phyloP scores from a whole-genome alignment of 2,329 filamentous ascomycete genomes.

The Clonostachys rosea region DNA sequence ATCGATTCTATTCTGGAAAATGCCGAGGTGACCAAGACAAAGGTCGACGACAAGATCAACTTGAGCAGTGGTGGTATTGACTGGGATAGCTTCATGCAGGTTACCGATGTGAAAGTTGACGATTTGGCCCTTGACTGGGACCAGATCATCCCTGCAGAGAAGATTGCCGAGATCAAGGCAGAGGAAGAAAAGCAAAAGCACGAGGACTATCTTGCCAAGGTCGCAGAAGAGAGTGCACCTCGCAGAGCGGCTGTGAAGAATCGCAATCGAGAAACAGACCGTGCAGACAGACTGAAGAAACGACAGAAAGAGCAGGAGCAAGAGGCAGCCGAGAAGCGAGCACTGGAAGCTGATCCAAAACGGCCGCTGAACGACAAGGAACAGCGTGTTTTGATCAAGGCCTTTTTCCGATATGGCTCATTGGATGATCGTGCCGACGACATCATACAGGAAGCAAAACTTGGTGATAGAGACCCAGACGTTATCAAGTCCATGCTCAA shows the following conservation, averaged over 20 bases:
- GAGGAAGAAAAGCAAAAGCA: conserved; percentile 83
- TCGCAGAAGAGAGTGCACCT: conserved; percentile 81
- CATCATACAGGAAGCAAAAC: conserved; percentile 79
- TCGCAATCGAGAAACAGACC: conserved; percentile 52
- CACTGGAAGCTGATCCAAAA: conserved; percentile 74
- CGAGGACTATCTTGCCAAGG: conserved; percentile 74
- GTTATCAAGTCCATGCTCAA: conserved; percentile 72
- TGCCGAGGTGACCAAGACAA: conserved; percentile 94
- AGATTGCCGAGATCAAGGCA: conserved; percentile 82
- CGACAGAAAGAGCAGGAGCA: conserved; percentile 60
- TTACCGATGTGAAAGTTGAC: conserved; percentile 96
- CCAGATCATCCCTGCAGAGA: conserved; percentile 92
- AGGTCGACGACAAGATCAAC: conserved; percentile 86
- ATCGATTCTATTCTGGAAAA: conserved; percentile 97
- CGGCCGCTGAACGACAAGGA: conserved; percentile 92
- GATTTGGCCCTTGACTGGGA: conserved; percentile 83
- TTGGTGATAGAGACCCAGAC: conserved; percentile 77
- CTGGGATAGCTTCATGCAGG: conserved; percentile 94
- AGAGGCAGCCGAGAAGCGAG: conserved; percentile 69
- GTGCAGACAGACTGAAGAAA: conserved; percentile 64
- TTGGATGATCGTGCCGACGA: conserved; percentile 86
- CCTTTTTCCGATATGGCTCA: conserved; percentile 86
- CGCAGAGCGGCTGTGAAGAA: conserved; percentile 65
- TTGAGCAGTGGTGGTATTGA: conserved; percentile 82
- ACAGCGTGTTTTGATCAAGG: conserved; percentile 83